Base-by-base conservation (phyloP, 306 rosid genomes). In the Pachyrhizus erosus region DNA sequence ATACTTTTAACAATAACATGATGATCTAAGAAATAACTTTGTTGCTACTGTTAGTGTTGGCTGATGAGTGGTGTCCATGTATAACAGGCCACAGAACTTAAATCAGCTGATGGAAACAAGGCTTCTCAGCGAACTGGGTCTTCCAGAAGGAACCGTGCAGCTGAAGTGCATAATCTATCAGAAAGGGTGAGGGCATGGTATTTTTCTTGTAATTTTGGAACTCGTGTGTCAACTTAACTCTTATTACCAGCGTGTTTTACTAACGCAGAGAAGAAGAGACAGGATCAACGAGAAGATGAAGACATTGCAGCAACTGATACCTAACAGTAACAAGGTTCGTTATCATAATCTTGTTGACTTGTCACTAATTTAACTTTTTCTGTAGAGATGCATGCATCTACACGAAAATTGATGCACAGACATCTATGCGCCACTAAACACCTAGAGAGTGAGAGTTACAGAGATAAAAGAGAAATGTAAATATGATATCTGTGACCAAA, bases 281-380 rank as follows among this genome's bases (percentile, higher is more conserved):
- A 91, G 96, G 88, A 94, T 94, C 87, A 92, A 92, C 34, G 98
- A 92, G 90, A 94, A 89, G 88, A 92, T 94, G 96, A 92, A 31
- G 78, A 89, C 94, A 29, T 77, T 94, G 89, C 97, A 94, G 83
- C 92, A 94, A 91, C 94, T 94, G 58, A 91, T 94, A 87, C 98
- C 98, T 27, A 93, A 92, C 83, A 82, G 94, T 57, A 94, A 90
- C 88, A 92, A 94, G 97, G 98, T 94, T 83, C 58, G 29, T 49
- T 33, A 54, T 54, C 79, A 57, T 75, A 69, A 66, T 68, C 77
- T 49, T 43, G 62, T 62, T 79, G 48, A 52, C 74, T 54, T 62
- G 18, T 55, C 27, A 20, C 20, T 31, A 14, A 49, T 71, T 21
- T 34, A 13, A 54, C 5, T 34, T 31, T 33, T 12, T 55, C 62